These are phyloP conservation scores for Fusarium aywerte DNA, from an alignment of 2,329 filamentous ascomycete genomes.

Conservation along the genomic window DNA sequence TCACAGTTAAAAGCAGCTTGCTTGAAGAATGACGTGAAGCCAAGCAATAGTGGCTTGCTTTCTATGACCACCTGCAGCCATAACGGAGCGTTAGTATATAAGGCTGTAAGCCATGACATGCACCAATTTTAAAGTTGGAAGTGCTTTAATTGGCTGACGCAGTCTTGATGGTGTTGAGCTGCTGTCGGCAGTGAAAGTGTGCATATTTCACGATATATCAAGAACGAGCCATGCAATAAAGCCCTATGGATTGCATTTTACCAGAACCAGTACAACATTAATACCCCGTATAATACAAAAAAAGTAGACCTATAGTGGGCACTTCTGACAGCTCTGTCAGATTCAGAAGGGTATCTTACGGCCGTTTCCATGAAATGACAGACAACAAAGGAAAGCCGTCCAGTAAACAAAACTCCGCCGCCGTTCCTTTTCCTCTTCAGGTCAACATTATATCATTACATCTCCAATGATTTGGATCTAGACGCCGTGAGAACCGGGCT, in stretches of 20 bases:
- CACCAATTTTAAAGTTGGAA: not conserved
- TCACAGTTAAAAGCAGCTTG: not conserved
- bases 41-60: not conserved
- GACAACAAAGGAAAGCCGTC: constrained; percentile 4
- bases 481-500: constrained; percentile 37
- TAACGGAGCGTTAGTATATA: not conserved
- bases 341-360: constrained; percentile 40
- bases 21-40: constrained; percentile 9
- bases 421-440: not conserved
- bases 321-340: constrained; percentile 20
- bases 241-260: not conserved
- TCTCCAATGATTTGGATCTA: constrained; percentile 6
- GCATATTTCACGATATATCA: not conserved
- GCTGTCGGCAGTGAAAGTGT: not conserved
- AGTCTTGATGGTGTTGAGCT: not conserved
- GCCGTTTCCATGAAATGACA: constrained; percentile 36
- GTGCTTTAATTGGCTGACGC: not conserved
- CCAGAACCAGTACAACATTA: not conserved
- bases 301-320: constrained; percentile 12
- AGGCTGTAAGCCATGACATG: not conserved
- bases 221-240: not conserved
- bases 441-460: constrained; percentile 1
- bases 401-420: not conserved
- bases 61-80: not conserved
- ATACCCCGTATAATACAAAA: constrained; percentile 10